Base-by-base conservation (phyloP, 2,329 filamentous ascomycete species). In the Fusarium siculi region DNA sequence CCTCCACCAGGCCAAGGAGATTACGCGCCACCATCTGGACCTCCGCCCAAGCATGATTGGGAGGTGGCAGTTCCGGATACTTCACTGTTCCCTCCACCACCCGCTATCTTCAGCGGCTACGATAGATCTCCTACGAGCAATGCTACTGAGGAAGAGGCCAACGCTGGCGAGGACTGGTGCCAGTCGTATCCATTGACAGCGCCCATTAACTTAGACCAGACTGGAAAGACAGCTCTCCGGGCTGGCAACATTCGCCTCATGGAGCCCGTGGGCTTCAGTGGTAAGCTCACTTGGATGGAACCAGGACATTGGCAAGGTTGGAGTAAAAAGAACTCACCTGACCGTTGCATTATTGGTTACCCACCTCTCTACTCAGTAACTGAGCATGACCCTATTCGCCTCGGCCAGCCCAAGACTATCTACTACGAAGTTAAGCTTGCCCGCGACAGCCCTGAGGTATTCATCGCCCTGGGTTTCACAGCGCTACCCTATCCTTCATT, bases 401-500 rank as follows among this genome's bases (percentile, higher is more conserved):
- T 63, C 60, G 82, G 72, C 66, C 77, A 75, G 72, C 72, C 76
- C 4, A 84, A 84, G 44, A 90, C 89, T 49, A 87, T 92, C 58
- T 96, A 95, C 85, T 96, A 92, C 80, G 93, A 96, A 78, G 85
- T 95, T 15, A 85, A 85, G 58, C 84, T 94, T 37, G 81, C 84
- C 6, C 76, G 80, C 23, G 82, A 87, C 61, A 85, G 85, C 28
- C 74, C 75, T 8, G 86, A 87, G 64, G 81, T 87, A 57, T 83
- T 82, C 43, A 83, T 95, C 2, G 92, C 90, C 0, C 79, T 96
- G 15, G 93, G 93, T 15, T 94, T 91, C 80, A 84, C 88, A 0
- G 93, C 93, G 3, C 88, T 92, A 53, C 93, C 93, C 12, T 96
- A 95, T 78, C 93, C 93, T 11, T 86, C 87, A 0, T 96, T 94